Evolutionary conservation across 805 yeast species (phyloP).

Genomic region (Saccharomycopsis vini): DNA sequence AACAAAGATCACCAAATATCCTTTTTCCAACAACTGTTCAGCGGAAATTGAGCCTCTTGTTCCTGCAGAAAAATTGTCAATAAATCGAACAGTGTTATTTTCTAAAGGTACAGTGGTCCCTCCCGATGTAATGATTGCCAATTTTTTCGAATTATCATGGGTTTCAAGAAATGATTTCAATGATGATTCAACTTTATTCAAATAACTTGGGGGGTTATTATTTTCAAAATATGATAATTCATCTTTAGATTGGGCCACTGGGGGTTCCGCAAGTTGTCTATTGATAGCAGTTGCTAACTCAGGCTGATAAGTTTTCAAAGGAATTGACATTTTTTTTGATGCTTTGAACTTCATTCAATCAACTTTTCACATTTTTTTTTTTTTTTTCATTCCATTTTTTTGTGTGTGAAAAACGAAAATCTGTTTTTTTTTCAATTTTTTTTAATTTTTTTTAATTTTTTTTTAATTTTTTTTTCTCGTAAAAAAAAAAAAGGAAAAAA

Average conservation of each 20-base stretch:
- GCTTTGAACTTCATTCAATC: no score
- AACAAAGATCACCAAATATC: slow-evolving; percentile 85
- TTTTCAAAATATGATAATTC: slow-evolving; percentile 70
- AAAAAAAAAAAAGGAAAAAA: not conserved
- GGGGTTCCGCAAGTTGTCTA: slow-evolving; percentile 54
- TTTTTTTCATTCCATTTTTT: no score
- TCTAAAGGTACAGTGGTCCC: slow-evolving; percentile 98
- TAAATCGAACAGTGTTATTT: slow-evolving; percentile 91
- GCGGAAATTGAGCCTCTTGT: slow-evolving; percentile 97
- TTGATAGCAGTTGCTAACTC: slow-evolving; percentile 70
- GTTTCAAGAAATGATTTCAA: slow-evolving; percentile 30
- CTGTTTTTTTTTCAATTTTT: no score
- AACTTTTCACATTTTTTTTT: no score
- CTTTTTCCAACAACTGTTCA: slow-evolving; percentile 76
- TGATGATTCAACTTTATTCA: slow-evolving; percentile 50
- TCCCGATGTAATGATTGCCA: slow-evolving; percentile 87
- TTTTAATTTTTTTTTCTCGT: no score
- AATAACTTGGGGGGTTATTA: slow-evolving; percentile 67
- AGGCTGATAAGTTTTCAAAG: slow-evolving; percentile 31
- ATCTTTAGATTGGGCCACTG: slow-evolving; percentile 60
- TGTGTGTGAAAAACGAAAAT: no score
- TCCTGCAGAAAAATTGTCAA: slow-evolving; percentile 96
- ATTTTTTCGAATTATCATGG: slow-evolving; percentile 28
- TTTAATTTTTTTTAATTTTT: no score
- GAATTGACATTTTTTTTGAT: not conserved